These are phyloP conservation scores for Scortechinia acanthostroma DNA, from an alignment of 2,329 filamentous ascomycete genomes.

Conservation along the genomic window DNA sequence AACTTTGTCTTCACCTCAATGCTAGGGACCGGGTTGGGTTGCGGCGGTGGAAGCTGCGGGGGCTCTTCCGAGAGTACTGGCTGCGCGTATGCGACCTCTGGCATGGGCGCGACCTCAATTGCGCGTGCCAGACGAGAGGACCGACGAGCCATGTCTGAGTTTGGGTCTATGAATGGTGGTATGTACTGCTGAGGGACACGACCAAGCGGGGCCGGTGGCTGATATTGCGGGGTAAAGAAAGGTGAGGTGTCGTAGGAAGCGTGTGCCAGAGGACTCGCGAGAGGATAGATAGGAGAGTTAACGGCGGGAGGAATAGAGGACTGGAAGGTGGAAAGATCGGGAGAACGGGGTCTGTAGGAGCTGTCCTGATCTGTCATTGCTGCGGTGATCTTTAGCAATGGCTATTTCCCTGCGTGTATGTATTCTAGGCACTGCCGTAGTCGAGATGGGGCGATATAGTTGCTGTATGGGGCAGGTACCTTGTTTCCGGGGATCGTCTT, in stretches of 20 bases:
- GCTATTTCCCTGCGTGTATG: no score
- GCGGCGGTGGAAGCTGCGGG: not conserved
- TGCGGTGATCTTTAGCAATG: no score
- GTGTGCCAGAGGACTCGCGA: conserved; percentile 14
- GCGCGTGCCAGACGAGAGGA: conserved; percentile 20
- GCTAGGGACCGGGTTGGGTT: conserved; percentile 11
- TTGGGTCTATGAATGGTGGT: conserved; percentile 15
- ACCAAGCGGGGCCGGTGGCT: conserved; percentile 6
- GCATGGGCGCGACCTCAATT: conserved; percentile 11
- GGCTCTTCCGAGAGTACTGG: not conserved
- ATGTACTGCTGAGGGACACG: conserved; percentile 21
- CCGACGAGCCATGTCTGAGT: conserved; percentile 28
- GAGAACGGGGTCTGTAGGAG: conserved; percentile 34
- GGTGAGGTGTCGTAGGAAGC: conserved; percentile 34
- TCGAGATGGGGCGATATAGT: no score
- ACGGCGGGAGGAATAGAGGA: conserved; percentile 22
- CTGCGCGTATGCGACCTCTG: conserved; percentile 9
- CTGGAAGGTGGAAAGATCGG: conserved; percentile 39
- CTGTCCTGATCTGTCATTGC: conserved; percentile 32
- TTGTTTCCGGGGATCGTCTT: no score
- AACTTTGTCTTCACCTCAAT: conserved; percentile 70
- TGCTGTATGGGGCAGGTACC: no score
- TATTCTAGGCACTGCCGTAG: no score
- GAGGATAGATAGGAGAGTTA: conserved; percentile 7
- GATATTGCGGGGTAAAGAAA: conserved; percentile 26